Evolutionary conservation across 495 filamentous ascomycete species (phyloP).

Genomic region (Hypoxylon perforatum): DNA sequence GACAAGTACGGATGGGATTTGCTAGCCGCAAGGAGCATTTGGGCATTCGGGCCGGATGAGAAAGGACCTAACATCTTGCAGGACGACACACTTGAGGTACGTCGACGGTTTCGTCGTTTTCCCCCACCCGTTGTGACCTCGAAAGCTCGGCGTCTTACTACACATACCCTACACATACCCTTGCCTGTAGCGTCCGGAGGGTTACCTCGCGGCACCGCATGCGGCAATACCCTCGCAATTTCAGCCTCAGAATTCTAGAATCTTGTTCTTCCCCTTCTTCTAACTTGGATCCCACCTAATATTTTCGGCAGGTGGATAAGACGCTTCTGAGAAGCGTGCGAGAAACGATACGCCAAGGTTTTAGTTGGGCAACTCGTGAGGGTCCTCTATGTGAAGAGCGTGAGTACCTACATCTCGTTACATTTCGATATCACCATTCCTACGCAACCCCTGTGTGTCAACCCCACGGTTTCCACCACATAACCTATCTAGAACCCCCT

Average conservation of each 20-base stretch:
- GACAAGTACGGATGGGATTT: constrained; percentile 98
- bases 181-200: constrained; percentile 27
- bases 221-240: constrained; percentile 37
- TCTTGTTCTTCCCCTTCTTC: constrained; percentile 18
- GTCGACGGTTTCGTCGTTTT: constrained; percentile 43
- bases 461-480: constrained; percentile 31
- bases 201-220: constrained; percentile 41
- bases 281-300: constrained; percentile 43
- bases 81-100: constrained; percentile 88
- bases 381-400: constrained; percentile 98
- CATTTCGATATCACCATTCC: constrained; percentile 31
- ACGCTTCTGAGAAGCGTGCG: constrained; percentile 86
- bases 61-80: constrained; percentile 95
- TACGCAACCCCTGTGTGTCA: constrained; percentile 42
- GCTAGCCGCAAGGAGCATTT: constrained; percentile 92
- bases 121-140: constrained; percentile 43
- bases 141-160: constrained; percentile 46
- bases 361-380: constrained; percentile 94
- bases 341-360: constrained; percentile 93
- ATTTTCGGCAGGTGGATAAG: constrained; percentile 79
- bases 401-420: constrained; percentile 62
- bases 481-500: constrained; percentile 22
- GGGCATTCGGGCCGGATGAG: constrained; percentile 98
- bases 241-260: constrained; percentile 44
- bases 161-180: constrained; percentile 34